Conservation (phyloP, 2,329 filamentous ascomycete species). For the Trichoderma gracile region DNA sequence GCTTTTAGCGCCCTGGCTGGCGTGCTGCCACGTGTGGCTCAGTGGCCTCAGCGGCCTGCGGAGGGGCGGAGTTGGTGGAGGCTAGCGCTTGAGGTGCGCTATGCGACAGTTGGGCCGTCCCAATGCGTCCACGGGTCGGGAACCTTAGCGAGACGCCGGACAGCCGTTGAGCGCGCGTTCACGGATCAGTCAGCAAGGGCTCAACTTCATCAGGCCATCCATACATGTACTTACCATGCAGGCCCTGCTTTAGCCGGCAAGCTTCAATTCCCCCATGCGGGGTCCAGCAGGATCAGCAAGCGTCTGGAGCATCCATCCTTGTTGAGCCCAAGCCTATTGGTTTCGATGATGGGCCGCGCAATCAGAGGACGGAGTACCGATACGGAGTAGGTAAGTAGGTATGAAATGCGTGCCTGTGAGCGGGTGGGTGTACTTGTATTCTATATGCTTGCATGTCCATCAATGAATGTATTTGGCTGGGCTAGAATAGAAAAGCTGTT, state of each 20-base stretch:
- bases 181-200: background rate
- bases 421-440: too few relatives aligned
- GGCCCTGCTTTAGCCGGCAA: conserved; percentile 7
- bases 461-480: too few relatives aligned
- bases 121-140: too few relatives aligned
- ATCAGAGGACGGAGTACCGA: too few relatives aligned
- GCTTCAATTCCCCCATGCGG: conserved; percentile 19
- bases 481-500: too few relatives aligned
- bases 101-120: too few relatives aligned
- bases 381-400: too few relatives aligned
- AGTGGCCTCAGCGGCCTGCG: conserved; percentile 8
- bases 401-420: too few relatives aligned
- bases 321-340: background rate
- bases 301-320: background rate
- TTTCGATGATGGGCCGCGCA: background rate
- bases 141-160: background rate
- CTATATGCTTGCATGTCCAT: too few relatives aligned
- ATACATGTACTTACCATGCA: too few relatives aligned
- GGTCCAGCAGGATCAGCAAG: conserved; percentile 10
- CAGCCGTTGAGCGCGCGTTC: background rate
- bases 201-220: background rate
- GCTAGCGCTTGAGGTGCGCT: too few relatives aligned
- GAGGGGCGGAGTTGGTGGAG: background rate
- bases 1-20: conserved; percentile 18
- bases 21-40: conserved; percentile 17